Conservation (phyloP, 2,329 filamentous ascomycete species). For the Thielaviopsis populi region DNA sequence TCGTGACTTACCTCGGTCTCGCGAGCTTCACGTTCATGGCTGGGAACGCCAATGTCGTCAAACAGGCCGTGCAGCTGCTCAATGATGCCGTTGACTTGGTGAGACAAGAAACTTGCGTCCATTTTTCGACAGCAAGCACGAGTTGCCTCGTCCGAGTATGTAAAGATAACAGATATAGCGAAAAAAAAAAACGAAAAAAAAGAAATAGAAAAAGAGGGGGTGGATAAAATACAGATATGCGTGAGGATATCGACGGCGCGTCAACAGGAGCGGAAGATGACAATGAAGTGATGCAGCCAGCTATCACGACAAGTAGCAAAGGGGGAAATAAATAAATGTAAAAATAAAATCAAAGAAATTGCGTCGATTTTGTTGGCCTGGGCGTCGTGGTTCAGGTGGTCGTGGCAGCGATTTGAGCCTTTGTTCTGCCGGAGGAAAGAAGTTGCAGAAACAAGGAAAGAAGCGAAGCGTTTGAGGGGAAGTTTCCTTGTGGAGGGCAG, state of each 20-base stretch:
- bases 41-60: conserved; percentile 92
- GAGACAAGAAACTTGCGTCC: conserved; percentile 83
- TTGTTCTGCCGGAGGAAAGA: neutral
- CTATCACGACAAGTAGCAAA: neutral
- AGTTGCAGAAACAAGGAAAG: neutral
- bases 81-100: conserved; percentile 91
- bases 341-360: neutral
- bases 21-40: conserved; percentile 77
- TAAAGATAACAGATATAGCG: conserved; percentile 1
- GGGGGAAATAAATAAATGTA: neutral
- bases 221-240: conserved; percentile 1
- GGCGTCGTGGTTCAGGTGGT: neutral
- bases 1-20: conserved; percentile 61
- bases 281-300: neutral
- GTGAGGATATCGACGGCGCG: neutral
- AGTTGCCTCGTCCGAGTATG: neutral
- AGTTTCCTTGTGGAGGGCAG: neutral
- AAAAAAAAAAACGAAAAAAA: conserved; percentile 1
- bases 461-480: neutral
- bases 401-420: neutral
- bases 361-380: neutral
- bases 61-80: conserved; percentile 86
- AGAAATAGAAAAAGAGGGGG: conserved; percentile 4
- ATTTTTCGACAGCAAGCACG: conserved; percentile 31
- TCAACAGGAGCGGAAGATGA: neutral